Evolutionary conservation across 2,329 filamentous ascomycete genomes (phyloP).

Genomic region (Fusarium beomiforme): DNA sequence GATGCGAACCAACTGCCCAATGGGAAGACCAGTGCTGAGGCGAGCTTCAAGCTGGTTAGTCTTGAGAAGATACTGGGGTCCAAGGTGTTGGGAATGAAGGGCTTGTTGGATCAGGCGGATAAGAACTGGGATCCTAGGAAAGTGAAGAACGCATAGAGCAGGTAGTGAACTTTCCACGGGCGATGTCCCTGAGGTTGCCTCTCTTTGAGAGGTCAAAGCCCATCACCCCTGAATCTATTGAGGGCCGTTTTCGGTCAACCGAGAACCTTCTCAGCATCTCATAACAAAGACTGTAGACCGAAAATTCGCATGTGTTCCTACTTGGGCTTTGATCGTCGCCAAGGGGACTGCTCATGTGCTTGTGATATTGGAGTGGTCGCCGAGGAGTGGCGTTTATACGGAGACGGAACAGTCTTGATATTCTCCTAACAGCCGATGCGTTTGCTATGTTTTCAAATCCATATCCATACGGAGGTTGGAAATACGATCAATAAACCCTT

Average conservation of each 20-base stretch:
- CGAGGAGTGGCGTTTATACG: background rate
- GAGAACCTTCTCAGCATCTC: background rate
- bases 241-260: background rate
- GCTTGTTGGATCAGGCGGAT: conserved; percentile 50
- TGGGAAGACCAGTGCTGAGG: conserved; percentile 56
- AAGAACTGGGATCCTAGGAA: conserved; percentile 53
- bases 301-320: background rate
- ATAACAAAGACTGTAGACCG: background rate
- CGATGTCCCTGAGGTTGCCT: background rate
- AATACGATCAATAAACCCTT: too few species aligned
- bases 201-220: background rate
- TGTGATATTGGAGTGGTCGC: background rate
- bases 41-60: conserved; percentile 62
- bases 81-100: conserved; percentile 34
- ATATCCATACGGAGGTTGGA: too few species aligned
- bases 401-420: background rate
- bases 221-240: conserved; percentile 11
- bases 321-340: background rate
- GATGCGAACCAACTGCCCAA: conserved; percentile 61
- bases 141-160: background rate
- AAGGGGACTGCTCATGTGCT: conserved; percentile 7
- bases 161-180: background rate
- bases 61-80: conserved; percentile 53
- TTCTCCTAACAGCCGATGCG: background rate
- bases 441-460: background rate